Base-by-base conservation (phyloP, 768 basidiomycete genomes). In the Mycena latifolia region DNA sequence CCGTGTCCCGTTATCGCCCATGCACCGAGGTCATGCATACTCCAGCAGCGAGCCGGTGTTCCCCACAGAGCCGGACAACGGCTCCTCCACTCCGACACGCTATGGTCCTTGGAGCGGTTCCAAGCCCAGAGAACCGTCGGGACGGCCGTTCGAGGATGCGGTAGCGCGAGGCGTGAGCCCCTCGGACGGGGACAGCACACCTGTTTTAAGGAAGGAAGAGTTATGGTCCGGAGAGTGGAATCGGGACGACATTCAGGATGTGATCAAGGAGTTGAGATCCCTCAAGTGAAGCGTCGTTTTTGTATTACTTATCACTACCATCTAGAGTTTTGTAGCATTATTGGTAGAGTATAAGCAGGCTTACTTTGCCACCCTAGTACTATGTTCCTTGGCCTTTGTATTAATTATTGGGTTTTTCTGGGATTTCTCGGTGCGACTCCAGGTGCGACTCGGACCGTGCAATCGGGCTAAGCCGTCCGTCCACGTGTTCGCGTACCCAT, bases 181-280 rank as follows among this genome's bases (percentile, higher is more conserved):
- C 17, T 5, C 33, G 20, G 37, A 39, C 14, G 61, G 25, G 29
- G 55, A 51, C 8, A 66, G 25, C 18, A 70, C 69, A 6, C 65
- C 65, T 35, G 65, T 70, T 1, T 45, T 33, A 25, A 56, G 68
- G 55, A 65, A 48, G 31, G 68, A 70, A 37, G 56, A 60, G 14
- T 15, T 52, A 52, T 70, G 69, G 69, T 51, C 57, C 1, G 69
- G 69, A 27, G 50, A 63, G 35, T 70, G 69, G 69, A 70, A 70
- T 28, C 61, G 69, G 20, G 69, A 61, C 10, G 58, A 66, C 24
- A 70, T 70, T 28, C 69, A 66, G 47, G 69, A 70, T 15, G 69
- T 70, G 10, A 70, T 70, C 47, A 31, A 29, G 11, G 61, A 48
- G 15, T 51, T 70, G 57, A 55, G 69, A 58, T 51, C 39, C 20